Evolutionary conservation across 257 asterid species (phyloP), one percentile per base, ranked within the genome.

Genomic region (Scutellaria baicalensis): DNA sequence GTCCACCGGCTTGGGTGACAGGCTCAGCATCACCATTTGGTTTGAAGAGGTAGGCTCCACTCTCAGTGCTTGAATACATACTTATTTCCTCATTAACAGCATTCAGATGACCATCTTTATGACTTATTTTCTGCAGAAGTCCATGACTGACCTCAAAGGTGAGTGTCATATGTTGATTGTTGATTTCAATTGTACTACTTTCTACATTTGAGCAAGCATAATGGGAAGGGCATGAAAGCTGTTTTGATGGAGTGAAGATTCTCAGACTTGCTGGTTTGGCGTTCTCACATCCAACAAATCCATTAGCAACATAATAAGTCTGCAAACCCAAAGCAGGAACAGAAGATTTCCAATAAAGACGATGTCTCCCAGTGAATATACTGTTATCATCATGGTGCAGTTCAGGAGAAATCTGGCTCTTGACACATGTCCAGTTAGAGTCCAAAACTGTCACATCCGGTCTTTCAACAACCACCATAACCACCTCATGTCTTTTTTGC

Each of bases 341-440:
- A 14, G 97, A 86, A 52, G 97, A 87, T 85, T 79, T 91, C 97
- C 99, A 94, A 60, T 89, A 91, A 43, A 94, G 84, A 52, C 97
- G 95, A 78, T 89, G 99, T 57, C 83, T 91, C 52, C 92, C 93
- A 4, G 99, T 80, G 74, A 94, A 91, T 44, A 84, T 42, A 13
- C 47, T 83, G 76, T 38, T 71, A 69, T 69, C 68, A 68, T 81
- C 87, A 42, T 86, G 92, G 58, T 42, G 78, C 49, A 91, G 60
- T 71, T 94, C 97, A 12, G 97, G 99, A 75, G 97, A 89, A 51
- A 91, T 84, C 82, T 91, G 99, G 82, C 99, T 94, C 82, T 79
- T 94, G 77, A 91, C 91, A 77, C 97, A 94, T 3, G 99, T 94
- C 99, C 97, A 94, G 77, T 94, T 94, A 4, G 96, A 85, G 80